A percentile compares a stretch with the other conserved stretches of the same genome.
Evolutionary conservation across 768 basidiomycete genomes (phyloP).

Genomic region (Gautieria morchelliformis): DNA sequence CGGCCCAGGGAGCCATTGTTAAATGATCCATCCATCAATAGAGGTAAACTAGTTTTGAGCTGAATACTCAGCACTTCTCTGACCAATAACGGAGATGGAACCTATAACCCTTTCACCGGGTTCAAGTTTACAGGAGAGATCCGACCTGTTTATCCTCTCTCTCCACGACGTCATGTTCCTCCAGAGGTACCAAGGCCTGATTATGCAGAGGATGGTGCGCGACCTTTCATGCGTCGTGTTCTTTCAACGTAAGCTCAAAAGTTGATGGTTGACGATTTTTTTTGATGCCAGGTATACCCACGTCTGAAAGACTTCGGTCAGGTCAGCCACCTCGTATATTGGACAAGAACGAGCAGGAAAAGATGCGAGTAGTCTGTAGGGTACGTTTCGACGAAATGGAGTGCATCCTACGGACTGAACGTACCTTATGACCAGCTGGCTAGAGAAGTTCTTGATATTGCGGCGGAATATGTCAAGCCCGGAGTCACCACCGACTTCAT

Average conservation of each 20-base stretch:
- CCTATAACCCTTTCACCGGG: constrained; percentile 70
- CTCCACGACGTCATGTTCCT: constrained; percentile 66
- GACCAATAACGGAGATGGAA: constrained; percentile 44
- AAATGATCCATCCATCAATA: constrained; percentile 19
- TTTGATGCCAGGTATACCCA: constrained; percentile 40
- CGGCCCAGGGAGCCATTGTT: constrained; percentile 18
- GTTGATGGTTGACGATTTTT: constrained; percentile 9
- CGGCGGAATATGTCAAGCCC: constrained; percentile 77
- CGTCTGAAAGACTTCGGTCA: constrained; percentile 43
- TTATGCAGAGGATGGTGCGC: constrained; percentile 67
- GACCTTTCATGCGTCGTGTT: constrained; percentile 21
- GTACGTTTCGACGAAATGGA: constrained; percentile 39
- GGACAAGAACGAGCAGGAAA: constrained; percentile 68
- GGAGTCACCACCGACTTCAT: constrained; percentile 95
- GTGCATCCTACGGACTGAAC: background rate
- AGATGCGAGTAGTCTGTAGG: constrained; percentile 78
- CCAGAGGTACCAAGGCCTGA: constrained; percentile 81
- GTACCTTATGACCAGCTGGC: constrained; percentile 45
- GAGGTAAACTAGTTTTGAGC: constrained; percentile 12
- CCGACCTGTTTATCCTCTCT: constrained; percentile 83
- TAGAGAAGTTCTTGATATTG: constrained; percentile 88
- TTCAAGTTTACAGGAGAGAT: constrained; percentile 73
- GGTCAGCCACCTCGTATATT: constrained; percentile 61
- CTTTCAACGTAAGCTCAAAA: constrained; percentile 21
- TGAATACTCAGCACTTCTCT: background rate